Evolutionary conservation across 495 filamentous ascomycete species (phyloP).

Genomic region (Penicilliopsis zonata): DNA sequence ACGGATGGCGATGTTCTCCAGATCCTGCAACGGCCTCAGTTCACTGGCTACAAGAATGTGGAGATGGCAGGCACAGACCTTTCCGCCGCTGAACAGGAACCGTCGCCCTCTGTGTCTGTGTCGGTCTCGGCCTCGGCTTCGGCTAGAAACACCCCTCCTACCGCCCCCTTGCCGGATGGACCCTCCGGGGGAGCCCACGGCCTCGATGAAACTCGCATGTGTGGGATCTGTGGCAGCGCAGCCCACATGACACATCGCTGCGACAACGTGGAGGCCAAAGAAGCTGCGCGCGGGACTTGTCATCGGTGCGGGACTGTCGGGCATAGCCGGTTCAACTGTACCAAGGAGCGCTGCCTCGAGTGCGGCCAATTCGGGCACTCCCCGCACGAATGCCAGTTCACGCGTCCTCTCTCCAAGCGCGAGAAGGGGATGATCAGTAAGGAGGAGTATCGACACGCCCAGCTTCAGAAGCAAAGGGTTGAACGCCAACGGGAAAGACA

Average conservation of each 20-base stretch:
- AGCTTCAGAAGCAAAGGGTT: constrained; percentile 15
- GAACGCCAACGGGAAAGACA: constrained; percentile 32
- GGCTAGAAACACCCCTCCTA: constrained; percentile 13
- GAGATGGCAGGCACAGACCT: constrained; percentile 33
- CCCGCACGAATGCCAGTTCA: constrained; percentile 18
- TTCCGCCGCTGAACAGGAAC: constrained; percentile 3
- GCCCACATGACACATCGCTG: constrained; percentile 35
- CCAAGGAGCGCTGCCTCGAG: constrained; percentile 27
- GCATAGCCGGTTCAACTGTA: constrained; percentile 28
- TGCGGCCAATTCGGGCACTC: constrained; percentile 37
- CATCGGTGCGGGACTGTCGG: constrained; percentile 28
- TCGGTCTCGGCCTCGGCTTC: constrained; percentile 15
- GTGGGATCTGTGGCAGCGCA: constrained; percentile 36
- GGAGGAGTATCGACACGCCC: constrained; percentile 21
- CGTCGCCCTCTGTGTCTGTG: constrained; percentile 10
- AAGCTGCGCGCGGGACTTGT: constrained; percentile 24
- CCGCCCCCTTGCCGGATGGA: constrained; percentile 14
- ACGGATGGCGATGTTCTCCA: constrained; percentile 53
- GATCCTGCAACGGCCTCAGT: constrained; percentile 38
- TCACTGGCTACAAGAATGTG: constrained; percentile 31
- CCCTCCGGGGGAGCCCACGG: constrained; percentile 36
- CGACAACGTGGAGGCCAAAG: constrained; percentile 31
- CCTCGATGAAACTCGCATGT: constrained; percentile 29
- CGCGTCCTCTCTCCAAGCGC: constrained; percentile 19
- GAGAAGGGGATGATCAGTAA: constrained; percentile 18